Conservation (phyloP, 805 yeast species). For the Kodamaea jinghongensis region DNA sequence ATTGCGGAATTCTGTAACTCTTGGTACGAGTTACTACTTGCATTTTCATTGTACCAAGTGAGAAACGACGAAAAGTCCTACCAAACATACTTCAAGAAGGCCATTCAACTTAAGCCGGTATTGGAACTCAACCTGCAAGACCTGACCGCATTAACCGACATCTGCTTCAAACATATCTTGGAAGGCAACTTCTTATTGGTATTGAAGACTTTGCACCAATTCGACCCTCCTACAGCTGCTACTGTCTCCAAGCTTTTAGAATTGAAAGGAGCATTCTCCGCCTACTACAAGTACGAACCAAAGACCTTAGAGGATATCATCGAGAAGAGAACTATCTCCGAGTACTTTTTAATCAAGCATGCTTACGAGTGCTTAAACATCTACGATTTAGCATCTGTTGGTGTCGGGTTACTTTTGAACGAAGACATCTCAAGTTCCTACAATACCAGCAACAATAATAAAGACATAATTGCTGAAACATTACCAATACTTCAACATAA, state of each 20-base stretch:
- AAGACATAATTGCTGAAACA: constrained; percentile 48
- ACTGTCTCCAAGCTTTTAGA: constrained; percentile 61
- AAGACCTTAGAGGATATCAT: constrained; percentile 11
- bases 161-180: constrained; percentile 52
- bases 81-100: constrained; percentile 31
- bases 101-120: constrained; percentile 29
- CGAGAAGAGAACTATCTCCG: constrained; percentile 44
- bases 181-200: constrained; percentile 56
- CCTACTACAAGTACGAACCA: constrained; percentile 25
- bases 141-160: constrained; percentile 27
- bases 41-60: constrained; percentile 57
- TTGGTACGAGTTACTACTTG: constrained; percentile 69
- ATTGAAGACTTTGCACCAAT: constrained; percentile 54
- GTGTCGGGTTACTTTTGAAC: constrained; percentile 57
- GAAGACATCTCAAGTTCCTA: constrained; percentile 43
- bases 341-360: constrained; percentile 52
- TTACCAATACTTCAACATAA: constrained; percentile 59
- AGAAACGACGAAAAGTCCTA: constrained; percentile 42
- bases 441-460: constrained; percentile 31
- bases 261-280: constrained; percentile 55
- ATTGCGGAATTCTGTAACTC: constrained; percentile 50
- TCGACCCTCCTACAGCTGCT: constrained; percentile 64
- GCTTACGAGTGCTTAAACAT: constrained; percentile 53
- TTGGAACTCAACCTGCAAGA: constrained; percentile 26
- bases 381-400: constrained; percentile 60